Conservation (phyloP, 2,329 filamentous ascomycete species). For the Ceratocystis cubensis region DNA sequence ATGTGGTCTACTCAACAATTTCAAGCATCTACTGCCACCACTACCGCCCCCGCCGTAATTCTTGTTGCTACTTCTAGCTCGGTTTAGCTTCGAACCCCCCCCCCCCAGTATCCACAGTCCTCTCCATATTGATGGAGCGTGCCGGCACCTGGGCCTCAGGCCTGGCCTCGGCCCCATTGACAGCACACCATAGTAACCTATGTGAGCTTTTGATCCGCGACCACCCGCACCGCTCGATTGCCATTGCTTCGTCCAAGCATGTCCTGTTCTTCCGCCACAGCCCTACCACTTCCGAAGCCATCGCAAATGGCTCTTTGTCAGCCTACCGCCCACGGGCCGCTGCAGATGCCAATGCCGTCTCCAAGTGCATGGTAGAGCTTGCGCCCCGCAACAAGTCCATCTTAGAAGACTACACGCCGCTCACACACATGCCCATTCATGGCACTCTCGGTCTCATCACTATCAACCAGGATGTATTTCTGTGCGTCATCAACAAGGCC, state of each 20-base stretch:
- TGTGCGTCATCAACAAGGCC: constrained; percentile 76
- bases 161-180: constrained; percentile 23
- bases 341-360: constrained; percentile 33
- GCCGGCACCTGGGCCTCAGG: constrained; percentile 19
- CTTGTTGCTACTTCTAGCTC: background rate
- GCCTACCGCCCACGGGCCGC: constrained; percentile 33
- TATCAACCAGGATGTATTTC: constrained; percentile 70
- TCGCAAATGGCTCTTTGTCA: constrained; percentile 48
- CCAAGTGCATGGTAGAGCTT: constrained; percentile 83
- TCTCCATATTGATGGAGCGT: constrained; percentile 19
- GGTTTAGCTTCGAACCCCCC: background rate
- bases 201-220: constrained; percentile 77
- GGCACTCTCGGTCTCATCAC: constrained; percentile 84
- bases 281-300: constrained; percentile 47
- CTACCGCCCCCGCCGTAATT: background rate
- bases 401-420: constrained; percentile 60
- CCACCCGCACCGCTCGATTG: constrained; percentile 74
- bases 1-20: background rate
- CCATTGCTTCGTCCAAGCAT: constrained; percentile 66
- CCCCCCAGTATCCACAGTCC: background rate
- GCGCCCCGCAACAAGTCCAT: constrained; percentile 50
- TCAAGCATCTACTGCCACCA: background rate
- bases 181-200: constrained; percentile 43
- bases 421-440: constrained; percentile 62
- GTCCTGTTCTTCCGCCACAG: constrained; percentile 76